Evolutionary conservation across 208 protist genomes (phyloP), one percentile per base, ranked within the genome.

Genomic region (Wallacemonas collosoma): DNA sequence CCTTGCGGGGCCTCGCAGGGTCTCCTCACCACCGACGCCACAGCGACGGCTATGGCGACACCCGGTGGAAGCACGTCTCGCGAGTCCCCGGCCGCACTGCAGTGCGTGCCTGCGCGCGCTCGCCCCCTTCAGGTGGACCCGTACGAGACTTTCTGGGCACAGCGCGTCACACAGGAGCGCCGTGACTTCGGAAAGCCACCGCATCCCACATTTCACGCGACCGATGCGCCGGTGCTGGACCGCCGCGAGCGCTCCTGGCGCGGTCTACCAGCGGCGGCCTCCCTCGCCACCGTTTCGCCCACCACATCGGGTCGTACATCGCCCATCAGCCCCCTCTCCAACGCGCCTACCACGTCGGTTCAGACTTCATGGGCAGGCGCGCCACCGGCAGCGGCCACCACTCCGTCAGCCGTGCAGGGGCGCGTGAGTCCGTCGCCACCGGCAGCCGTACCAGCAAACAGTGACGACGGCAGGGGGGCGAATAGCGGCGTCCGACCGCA

Each of bases 171-270:
- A 4, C 41, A 65, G 40, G 60, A 65, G 60, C 60, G 15, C 6
- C 60, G 60, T n/a, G 40, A 50, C 40, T 1, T 65, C 40, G 60
- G 60, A 4, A 65, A 65, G 17, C 60, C 60, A 1, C 60, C 60
- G 41, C 60, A 65, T n/a, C 60, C 60, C 40, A 50, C 9, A 2
- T 65, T 65, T 35, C 60, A 45, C 9, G 2, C 40, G 14, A 51
- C 6, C 6, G 60, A 44, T 3, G 5, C 60, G n/a, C 41, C 60
- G 6, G 14, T 14, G 26, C 15, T 9, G 5, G 60, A 65, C 5
- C 60, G 60, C 12, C 60, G 60, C 12, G 60, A 65, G 38, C 60
- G 60, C n/a, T 50, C 60, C 15, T 65, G 60, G 60, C 60, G 60
- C n/a, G 60, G 60, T 15, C 60, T 65, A n/a, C 38, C 60, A 6